phyloP scores from a whole-genome alignment of 1,284 basidiomycete species.

The Leccinum colubrinum region DNA sequence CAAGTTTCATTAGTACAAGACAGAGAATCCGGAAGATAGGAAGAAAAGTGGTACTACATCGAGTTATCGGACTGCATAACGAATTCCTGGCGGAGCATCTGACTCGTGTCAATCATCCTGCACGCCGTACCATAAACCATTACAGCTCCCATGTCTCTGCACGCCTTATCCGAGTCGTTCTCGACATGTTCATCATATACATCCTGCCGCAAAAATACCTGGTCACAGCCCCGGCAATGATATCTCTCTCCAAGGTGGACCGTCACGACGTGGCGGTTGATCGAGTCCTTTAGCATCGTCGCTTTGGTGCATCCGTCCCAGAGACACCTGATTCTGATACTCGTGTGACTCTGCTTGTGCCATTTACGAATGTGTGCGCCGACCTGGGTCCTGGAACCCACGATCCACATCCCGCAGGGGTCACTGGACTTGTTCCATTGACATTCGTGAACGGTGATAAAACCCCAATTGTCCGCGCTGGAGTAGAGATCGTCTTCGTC shows the following conservation, averaged over 20 bases:
- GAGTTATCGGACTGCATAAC: background rate
- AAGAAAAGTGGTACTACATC: background rate
- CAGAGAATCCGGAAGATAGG: background rate
- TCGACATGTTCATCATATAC: slow-evolving; percentile 12
- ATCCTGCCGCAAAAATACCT: slow-evolving; percentile 11
- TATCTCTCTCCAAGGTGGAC: slow-evolving; percentile 16
- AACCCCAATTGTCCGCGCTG: background rate
- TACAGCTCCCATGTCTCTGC: background rate
- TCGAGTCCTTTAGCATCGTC: slow-evolving; percentile 11
- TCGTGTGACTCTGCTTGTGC: background rate
- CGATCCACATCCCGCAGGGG: slow-evolving; percentile 19
- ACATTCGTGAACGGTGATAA: slow-evolving; percentile 12
- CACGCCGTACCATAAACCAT: slow-evolving; percentile 8
- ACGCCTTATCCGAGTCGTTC: background rate
- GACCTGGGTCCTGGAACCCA: slow-evolving; percentile 5
- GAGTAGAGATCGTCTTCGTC: slow-evolving; percentile 11
- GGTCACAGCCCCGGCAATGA: slow-evolving; percentile 8
- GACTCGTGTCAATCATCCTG: background rate
- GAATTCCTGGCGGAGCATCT: background rate
- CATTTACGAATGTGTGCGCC: slow-evolving; percentile 12
- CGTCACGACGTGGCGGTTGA: slow-evolving; percentile 13
- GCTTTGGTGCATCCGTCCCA: slow-evolving; percentile 11
- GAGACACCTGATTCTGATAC: background rate
- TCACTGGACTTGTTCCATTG: slow-evolving; percentile 5
- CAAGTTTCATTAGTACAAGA: background rate